These are phyloP conservation scores for Byssochlamys sp. DNA, from an alignment of 2,329 filamentous ascomycete genomes.

Conservation along the genomic window DNA sequence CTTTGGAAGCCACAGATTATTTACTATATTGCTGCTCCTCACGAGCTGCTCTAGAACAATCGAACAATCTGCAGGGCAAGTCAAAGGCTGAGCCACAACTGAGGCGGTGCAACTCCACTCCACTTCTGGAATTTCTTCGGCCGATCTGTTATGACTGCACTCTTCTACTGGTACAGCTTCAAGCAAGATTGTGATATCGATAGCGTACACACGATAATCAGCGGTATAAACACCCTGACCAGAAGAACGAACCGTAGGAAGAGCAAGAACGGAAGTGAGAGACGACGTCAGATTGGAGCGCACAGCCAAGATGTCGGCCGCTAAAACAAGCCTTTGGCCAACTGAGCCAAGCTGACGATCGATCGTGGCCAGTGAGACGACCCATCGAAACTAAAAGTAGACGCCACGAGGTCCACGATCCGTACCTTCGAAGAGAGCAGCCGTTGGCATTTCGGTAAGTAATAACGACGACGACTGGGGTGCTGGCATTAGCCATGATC, in stretches of 20 bases:
- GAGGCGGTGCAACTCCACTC: neutral
- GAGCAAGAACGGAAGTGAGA: conserved; percentile 1
- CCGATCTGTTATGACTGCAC: neutral
- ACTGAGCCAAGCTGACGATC: conserved; percentile 10
- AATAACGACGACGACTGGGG: neutral
- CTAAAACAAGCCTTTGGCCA: conserved; percentile 17
- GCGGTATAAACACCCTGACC: neutral
- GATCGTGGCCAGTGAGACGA: conserved; percentile 10
- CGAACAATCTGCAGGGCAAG: neutral
- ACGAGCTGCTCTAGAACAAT: neutral
- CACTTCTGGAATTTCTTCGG: neutral
- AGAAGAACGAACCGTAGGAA: neutral
- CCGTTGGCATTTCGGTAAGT: neutral
- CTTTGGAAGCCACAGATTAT: neutral
- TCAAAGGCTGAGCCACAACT: neutral
- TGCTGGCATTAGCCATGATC: neutral
- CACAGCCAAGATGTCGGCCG: conserved; percentile 2
- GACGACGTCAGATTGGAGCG: conserved; percentile 9
- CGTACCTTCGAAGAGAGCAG: neutral
- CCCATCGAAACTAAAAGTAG: neutral
- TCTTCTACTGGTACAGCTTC: no score
- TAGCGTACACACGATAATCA: neutral
- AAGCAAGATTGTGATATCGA: neutral
- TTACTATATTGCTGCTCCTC: neutral
- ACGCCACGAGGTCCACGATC: neutral